Percentiles rank a stretch among this genome's conserved stretches.
phyloP scores from a whole-genome alignment of 2,329 filamentous ascomycete species.

The Pseudogymnoascus sp. region DNA sequence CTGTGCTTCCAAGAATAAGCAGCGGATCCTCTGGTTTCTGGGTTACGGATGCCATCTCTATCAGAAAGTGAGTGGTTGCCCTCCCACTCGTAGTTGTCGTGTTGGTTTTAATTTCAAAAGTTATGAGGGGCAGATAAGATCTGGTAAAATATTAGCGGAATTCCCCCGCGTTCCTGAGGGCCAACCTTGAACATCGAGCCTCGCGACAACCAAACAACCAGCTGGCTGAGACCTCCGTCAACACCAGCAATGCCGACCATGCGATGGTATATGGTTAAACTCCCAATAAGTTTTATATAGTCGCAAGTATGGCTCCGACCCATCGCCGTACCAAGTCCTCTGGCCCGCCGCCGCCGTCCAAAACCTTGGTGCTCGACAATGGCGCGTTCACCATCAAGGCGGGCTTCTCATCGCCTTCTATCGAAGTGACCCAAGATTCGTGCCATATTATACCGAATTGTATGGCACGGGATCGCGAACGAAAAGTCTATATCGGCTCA shows the following conservation, averaged over 20 bases:
- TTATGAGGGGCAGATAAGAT: conserved; percentile 7
- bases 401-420: conserved; percentile 50
- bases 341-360: conserved; percentile 46
- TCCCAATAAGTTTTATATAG: not conserved
- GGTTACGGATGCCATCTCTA: not conserved
- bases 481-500: conserved; percentile 69
- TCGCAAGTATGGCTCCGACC: conserved; percentile 21
- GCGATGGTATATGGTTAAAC: not conserved
- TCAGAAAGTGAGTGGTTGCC: not conserved
- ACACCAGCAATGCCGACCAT: conserved; percentile 2
- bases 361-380: conserved; percentile 86
- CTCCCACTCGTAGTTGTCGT: conserved; percentile 1
- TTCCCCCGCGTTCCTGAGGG: not conserved
- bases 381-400: conserved; percentile 88
- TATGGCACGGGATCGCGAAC: conserved; percentile 74
- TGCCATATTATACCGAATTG: conserved; percentile 80
- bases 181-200: not conserved
- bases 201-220: not conserved
- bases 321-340: conserved; percentile 44
- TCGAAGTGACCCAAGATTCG: conserved; percentile 32
- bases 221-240: not conserved
- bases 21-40: not conserved
- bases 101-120: conserved; percentile 1
- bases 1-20: conserved; percentile 14
- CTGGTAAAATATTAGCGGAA: conserved; percentile 9